Base-by-base conservation (phyloP, 306 rosid genomes). In the Acacia melanoxylon region DNA sequence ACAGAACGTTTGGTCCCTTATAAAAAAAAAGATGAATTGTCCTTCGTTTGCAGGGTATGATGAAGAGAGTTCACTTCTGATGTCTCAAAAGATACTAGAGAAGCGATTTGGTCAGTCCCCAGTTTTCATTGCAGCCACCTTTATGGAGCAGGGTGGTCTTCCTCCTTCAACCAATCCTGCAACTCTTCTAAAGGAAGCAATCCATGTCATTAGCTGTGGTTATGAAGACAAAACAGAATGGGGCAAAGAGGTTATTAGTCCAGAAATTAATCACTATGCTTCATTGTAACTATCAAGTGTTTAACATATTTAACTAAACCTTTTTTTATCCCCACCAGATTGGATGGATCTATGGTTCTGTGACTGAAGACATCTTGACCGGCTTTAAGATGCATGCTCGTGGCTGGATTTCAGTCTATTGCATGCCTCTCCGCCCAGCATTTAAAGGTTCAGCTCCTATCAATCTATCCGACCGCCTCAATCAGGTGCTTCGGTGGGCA, bases 331-430 rank as follows among this genome's bases (percentile, higher is more conserved):
- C 56, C 67, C 79, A 25, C 82, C 89, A 96, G 99, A 96, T 96
- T 88, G 99, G 99, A 87, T 96, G 99, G 99, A 96, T 96, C 90
- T 96, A 96, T 87, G 99, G 99, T 81, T 96, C 99, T 73, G 99
- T 96, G 85, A 96, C 99, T 22, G 99, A 96, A 90, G 99, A 96
- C 92, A 96, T 96, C 85, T 89, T 96, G 79, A 96, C 99, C 42
- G 99, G 99, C 85, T 96, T 96, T 81, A 96, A 96, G 92, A 96
- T 96, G 99, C 99, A 96, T 78, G 99, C 99, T 8, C 99, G 99
- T 37, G 99, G 99, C 76, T 96, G 98, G 99, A 96, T 96, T 79
- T 96, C 99, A 58, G 68, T 96, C 76, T 96, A 96, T 79, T 96
- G 99, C 87, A 90, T 96, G 98, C 99, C 99, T 52, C 91, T 92